Percentiles rank a stretch among this genome's conserved stretches.
phyloP scores from a whole-genome alignment of 2,329 filamentous ascomycete species.

The Pseudogymnoascus sp. region DNA sequence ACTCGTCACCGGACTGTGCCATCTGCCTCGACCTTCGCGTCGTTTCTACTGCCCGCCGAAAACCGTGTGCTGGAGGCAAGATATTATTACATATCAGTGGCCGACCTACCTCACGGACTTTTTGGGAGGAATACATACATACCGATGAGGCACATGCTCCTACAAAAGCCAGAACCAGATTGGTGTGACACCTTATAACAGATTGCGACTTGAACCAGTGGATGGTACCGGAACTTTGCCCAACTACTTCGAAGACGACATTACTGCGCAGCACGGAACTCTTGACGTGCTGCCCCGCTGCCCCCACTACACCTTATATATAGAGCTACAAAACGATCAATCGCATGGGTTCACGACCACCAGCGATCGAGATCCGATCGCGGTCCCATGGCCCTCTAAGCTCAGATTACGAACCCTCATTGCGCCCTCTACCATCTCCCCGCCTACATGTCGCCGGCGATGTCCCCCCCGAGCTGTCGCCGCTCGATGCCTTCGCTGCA shows the following conservation, averaged over 20 bases:
- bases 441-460: conserved; percentile 73
- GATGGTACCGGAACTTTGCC: neutral
- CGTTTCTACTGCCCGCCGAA: neutral
- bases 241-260: neutral
- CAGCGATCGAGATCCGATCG: conserved; percentile 29
- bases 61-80: neutral
- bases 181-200: neutral
- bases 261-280: neutral
- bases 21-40: neutral
- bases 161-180: conserved; percentile 1
- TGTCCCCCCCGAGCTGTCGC: conserved; percentile 82
- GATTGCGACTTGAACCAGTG: neutral
- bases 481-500: conserved; percentile 88
- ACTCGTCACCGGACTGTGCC: neutral
- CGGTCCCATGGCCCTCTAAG: conserved; percentile 26
- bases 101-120: neutral
- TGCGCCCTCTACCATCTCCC: conserved; percentile 46
- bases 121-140: conserved; percentile 1
- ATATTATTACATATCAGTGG: conserved; percentile 10
- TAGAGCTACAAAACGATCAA: neutral
- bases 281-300: neutral
- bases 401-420: conserved; percentile 20
- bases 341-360: conserved; percentile 28
- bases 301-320: neutral
- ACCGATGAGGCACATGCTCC: conserved; percentile 7